Evolutionary conservation across 1,139 yeast species (phyloP).

Genomic region (Saccharomyces hybrid): DNA sequence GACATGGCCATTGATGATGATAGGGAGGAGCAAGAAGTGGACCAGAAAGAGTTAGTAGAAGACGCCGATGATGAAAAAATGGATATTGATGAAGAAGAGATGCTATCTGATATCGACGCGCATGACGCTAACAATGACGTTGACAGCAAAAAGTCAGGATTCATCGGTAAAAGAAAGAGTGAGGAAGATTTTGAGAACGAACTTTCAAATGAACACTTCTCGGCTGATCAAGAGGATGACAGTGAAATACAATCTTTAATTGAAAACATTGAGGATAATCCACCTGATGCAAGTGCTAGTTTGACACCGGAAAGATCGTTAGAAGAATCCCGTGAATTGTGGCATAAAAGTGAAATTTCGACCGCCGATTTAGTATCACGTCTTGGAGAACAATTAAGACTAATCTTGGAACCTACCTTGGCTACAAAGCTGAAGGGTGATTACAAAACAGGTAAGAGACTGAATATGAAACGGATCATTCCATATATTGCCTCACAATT

Average conservation of each 20-base stretch:
- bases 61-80: conserved; percentile 13
- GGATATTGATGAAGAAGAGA: conserved; percentile 18
- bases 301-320: conserved; percentile 41
- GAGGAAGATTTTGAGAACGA: conserved; percentile 24
- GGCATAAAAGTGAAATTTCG: conserved; percentile 75
- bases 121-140: conserved; percentile 38
- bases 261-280: conserved; percentile 30
- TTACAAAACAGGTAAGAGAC: conserved; percentile 91
- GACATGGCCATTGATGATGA: conserved; percentile 82
- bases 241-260: conserved; percentile 32
- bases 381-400: conserved; percentile 83
- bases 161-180: conserved; percentile 42
- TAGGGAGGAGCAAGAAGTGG: conserved; percentile 31
- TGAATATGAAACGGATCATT: conserved; percentile 94
- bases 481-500: conserved; percentile 97
- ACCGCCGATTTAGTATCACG: conserved; percentile 84
- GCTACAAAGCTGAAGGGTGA: conserved; percentile 94
- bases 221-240: conserved; percentile 32
- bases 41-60: conserved; percentile 31
- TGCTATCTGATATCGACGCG: conserved; percentile 10
- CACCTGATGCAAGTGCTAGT: conserved; percentile 21
- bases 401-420: conserved; percentile 89
- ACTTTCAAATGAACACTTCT: conserved; percentile 26
- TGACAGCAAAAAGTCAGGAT: conserved; percentile 47
- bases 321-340: conserved; percentile 65